Evolutionary conservation across 768 basidiomycete genomes (phyloP), one percentile per base, ranked within the genome.

Genomic region (Hemileccinum rubropunctum): DNA sequence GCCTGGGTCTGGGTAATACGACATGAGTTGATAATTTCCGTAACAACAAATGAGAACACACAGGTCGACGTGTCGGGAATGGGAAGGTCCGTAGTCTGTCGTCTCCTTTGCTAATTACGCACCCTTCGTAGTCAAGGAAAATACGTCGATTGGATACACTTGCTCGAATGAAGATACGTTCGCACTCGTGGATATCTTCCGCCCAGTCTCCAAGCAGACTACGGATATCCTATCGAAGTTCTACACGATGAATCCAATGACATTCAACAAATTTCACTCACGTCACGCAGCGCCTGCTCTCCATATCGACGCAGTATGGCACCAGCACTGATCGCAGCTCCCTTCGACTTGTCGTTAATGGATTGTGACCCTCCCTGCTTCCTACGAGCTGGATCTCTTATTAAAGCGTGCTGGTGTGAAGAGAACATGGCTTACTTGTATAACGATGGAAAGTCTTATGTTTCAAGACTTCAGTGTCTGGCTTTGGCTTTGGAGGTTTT

Each of bases 391-490:
- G 18, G 12, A 8, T n/a, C 28, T 17, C 12, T 38, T n/a, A 45
- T 59, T 45, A 59, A 55, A 53, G 27, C 26, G 26, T 40, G 17
- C 15, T 21, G 18, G 33, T 35, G 12, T 20, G n/a, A 23, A 20
- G 34, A 45, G 3, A 39, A 18, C 4, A 13, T 3, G 13, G 78
- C 91, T 58, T 57, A 97, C 95, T 98, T 0, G 97, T 99, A 67
- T 99, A 99, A 1, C 97, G 85, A 68, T 98, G 97, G 66, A 98
- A 98, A 2, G 97, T 98, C 70, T 98, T 99, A 62, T 94, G 91
- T 56, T 76, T 74, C 36, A 99, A 56, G 1, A 98, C 80, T 61
- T 94, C 92, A 0, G 81, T 82, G 47, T 93, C 90, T 3, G 86
- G 77, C 65, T 81, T 89, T 17, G 85, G 80, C 52, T 77, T 81